A percentile compares a stretch with the other conserved stretches of the same genome.
Evolutionary conservation across 176 grass and related monocot genomes (phyloP).

Genomic region (Tillandsia fasciculata): DNA sequence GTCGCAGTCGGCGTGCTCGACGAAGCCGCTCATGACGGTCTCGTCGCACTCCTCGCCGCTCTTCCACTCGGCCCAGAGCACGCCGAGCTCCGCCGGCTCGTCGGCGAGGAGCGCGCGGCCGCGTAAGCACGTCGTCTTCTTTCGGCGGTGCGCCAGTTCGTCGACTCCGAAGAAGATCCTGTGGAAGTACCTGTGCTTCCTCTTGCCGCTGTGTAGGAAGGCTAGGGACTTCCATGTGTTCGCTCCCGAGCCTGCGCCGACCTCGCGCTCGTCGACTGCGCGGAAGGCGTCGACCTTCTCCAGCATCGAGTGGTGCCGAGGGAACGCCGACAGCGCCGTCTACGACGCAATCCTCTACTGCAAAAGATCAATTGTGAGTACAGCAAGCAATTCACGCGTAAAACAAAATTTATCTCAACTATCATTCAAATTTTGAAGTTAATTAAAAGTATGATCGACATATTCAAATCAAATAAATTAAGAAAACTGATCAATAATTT

Average conservation of each 20-base stretch:
- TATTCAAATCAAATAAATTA: too few relatives aligned
- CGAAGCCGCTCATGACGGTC: constrained; percentile 7
- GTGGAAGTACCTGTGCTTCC: constrained; percentile 61
- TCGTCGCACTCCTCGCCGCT: constrained; percentile 43
- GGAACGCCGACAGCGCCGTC: constrained; percentile 69
- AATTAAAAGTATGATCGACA: too few relatives aligned
- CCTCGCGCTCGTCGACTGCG: constrained; percentile 2
- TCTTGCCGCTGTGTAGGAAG: constrained; percentile 69
- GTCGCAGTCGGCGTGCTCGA: not conserved
- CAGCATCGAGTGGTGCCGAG: constrained; percentile 49
- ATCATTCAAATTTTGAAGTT: not conserved
- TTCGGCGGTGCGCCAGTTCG: constrained; percentile 8
- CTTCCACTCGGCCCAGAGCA: constrained; percentile 75
- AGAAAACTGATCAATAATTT: too few relatives aligned
- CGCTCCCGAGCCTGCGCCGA: not conserved
- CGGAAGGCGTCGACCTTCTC: not conserved
- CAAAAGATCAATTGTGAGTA: constrained; percentile 71
- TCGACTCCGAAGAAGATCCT: constrained; percentile 63
- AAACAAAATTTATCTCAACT: not conserved
- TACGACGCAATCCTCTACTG: constrained; percentile 87
- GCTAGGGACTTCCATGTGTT: constrained; percentile 35
- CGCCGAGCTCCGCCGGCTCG: constrained; percentile 30
- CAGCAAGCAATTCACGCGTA: not conserved
- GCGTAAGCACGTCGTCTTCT: not conserved
- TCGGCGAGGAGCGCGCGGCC: not conserved